phyloP scores from a whole-genome alignment of 805 yeast species.

The Kodamaea hsintzibuensis region DNA sequence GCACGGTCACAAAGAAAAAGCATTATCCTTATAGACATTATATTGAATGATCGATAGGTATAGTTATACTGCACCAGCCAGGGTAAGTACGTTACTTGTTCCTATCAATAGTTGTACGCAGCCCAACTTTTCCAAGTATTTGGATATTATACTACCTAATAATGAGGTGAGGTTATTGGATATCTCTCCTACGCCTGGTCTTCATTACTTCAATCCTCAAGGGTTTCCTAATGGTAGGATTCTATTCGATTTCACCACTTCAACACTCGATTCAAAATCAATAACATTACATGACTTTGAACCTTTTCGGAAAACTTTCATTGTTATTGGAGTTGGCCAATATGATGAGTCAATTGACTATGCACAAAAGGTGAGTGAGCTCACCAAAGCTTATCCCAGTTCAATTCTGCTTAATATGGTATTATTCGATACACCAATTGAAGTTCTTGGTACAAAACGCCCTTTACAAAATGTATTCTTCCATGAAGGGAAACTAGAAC shows the following conservation, averaged over 20 bases:
- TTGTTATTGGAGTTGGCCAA: conserved; percentile 50
- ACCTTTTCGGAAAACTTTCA: conserved; percentile 78
- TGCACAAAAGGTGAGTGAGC: conserved; percentile 28
- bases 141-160: conserved; percentile 43
- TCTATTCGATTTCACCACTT: conserved; percentile 53
- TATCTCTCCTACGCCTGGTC: conserved; percentile 57
- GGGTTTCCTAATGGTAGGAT: conserved; percentile 79
- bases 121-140: conserved; percentile 44
- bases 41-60: conserved; percentile 19
- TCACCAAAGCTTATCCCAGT: conserved; percentile 49
- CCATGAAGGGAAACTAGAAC: conserved; percentile 27
- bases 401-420: conserved; percentile 57
- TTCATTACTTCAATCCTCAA: conserved; percentile 72
- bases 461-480: conserved; percentile 23
- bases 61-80: conserved; percentile 62
- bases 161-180: conserved; percentile 74
- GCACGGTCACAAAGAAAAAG: neutral
- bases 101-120: conserved; percentile 58
- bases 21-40: neutral
- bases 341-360: conserved; percentile 19
- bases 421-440: conserved; percentile 51
- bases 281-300: conserved; percentile 82
- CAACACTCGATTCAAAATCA: conserved; percentile 53
- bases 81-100: conserved; percentile 64
- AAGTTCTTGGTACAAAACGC: conserved; percentile 13